phyloP scores from a whole-genome alignment of 2,329 filamentous ascomycete species.

The Penicillium sclerotiorum region DNA sequence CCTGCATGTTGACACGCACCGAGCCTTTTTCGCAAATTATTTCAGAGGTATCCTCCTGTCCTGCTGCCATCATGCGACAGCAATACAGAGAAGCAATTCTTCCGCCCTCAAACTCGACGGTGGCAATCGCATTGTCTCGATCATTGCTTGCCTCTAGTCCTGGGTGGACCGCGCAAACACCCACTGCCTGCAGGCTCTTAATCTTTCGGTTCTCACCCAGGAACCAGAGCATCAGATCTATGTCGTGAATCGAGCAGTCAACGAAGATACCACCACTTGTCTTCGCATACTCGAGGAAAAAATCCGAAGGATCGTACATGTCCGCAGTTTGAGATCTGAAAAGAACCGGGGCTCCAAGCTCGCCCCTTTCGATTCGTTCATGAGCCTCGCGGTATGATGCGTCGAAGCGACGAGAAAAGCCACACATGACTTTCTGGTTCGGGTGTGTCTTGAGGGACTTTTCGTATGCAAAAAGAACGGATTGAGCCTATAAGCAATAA shows the following conservation, averaged over 20 bases:
- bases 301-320: slow-evolving; percentile 62
- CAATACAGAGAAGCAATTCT: slow-evolving; percentile 10
- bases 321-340: slow-evolving; percentile 67
- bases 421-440: slow-evolving; percentile 60
- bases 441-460: slow-evolving; percentile 59
- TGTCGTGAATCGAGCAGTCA: slow-evolving; percentile 69
- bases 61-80: slow-evolving; percentile 62
- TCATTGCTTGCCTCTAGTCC: slow-evolving; percentile 58
- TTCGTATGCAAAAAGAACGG: not conserved
- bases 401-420: slow-evolving; percentile 67
- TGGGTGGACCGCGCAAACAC: slow-evolving; percentile 59
- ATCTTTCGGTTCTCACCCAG: slow-evolving; percentile 56
- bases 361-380: slow-evolving; percentile 51
- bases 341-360: slow-evolving; percentile 61
- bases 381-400: slow-evolving; percentile 62
- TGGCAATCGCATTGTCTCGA: slow-evolving; percentile 55
- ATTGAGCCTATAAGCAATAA: not conserved
- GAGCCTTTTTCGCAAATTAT: slow-evolving; percentile 67
- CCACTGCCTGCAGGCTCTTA: slow-evolving; percentile 57
- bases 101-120: slow-evolving; percentile 10
- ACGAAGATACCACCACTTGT: slow-evolving; percentile 68
- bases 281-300: slow-evolving; percentile 67
- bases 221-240: slow-evolving; percentile 64
- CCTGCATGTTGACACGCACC: slow-evolving; percentile 61
- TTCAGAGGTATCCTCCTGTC: slow-evolving; percentile 66